A percentile compares a stretch with the other conserved stretches of the same genome.
Evolutionary conservation across 2,329 filamentous ascomycete species (phyloP).

Genomic region (Cordyceps tenuipes): DNA sequence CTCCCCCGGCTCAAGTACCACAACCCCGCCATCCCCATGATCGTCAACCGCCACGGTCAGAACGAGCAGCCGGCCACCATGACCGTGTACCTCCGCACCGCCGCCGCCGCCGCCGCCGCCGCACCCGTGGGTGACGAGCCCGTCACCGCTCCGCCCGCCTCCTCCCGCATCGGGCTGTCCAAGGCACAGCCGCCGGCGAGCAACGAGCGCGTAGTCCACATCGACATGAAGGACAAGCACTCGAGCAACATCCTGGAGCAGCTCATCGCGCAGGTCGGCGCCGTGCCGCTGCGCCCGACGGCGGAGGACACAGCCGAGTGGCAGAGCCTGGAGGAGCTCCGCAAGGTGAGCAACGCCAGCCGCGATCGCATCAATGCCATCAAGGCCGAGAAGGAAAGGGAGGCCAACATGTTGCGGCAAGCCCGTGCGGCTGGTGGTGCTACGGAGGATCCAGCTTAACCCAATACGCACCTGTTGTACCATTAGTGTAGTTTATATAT

Average conservation of each 20-base stretch:
- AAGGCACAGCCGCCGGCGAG: slow-evolving; percentile 40
- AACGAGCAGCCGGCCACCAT: slow-evolving; percentile 50
- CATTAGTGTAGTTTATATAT: slow-evolving; percentile 10
- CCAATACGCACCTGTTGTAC: slow-evolving; percentile 16
- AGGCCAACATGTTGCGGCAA: slow-evolving; percentile 43
- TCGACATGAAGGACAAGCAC: slow-evolving; percentile 56
- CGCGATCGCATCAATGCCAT: slow-evolving; percentile 43
- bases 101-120: slow-evolving; percentile 16
- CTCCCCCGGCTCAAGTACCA: slow-evolving; percentile 88
- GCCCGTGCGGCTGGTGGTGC: slow-evolving; percentile 32
- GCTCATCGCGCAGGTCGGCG: slow-evolving; percentile 55
- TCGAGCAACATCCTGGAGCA: slow-evolving; percentile 55
- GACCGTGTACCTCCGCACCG: slow-evolving; percentile 54
- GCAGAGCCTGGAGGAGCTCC: slow-evolving; percentile 46
- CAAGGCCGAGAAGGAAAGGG: slow-evolving; percentile 49
- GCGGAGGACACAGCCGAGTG: slow-evolving; percentile 52
- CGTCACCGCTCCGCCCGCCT: slow-evolving; percentile 32
- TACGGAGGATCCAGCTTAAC: slow-evolving; percentile 22
- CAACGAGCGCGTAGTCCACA: slow-evolving; percentile 42
- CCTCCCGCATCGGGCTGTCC: slow-evolving; percentile 39
- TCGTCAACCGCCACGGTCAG: slow-evolving; percentile 60
- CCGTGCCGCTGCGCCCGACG: slow-evolving; percentile 46
- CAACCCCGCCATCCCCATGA: slow-evolving; percentile 80
- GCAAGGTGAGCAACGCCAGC: slow-evolving; percentile 44
- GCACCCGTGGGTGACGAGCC: slow-evolving; percentile 20